phyloP scores from a whole-genome alignment of 192 early-diverging fungal species.

The Gigaspora rosea region DNA sequence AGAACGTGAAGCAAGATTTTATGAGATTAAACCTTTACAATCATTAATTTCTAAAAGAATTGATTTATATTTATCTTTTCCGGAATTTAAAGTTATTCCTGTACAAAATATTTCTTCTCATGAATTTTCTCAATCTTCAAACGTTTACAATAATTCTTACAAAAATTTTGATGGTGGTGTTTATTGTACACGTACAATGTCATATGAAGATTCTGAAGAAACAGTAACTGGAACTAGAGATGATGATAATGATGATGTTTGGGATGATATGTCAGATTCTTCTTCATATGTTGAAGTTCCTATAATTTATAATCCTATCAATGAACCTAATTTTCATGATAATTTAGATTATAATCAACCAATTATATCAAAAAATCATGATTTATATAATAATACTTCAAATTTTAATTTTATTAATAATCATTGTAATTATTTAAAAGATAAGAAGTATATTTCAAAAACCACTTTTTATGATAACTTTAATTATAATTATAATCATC shows the following conservation, averaged over 20 bases:
- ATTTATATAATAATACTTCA: neutral
- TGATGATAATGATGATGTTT: neutral
- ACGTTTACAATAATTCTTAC: neutral
- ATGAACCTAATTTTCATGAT: neutral
- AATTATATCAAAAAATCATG: no score
- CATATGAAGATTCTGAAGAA: neutral
- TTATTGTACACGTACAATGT: neutral
- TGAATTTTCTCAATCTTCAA: neutral
- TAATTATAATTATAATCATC: no score
- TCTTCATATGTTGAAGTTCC: conserved; percentile 18
- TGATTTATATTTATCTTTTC: neutral
- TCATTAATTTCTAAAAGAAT: neutral
- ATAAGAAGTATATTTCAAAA: no score
- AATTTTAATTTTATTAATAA: neutral
- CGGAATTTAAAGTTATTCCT: conserved; percentile 15
- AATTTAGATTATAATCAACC: neutral
- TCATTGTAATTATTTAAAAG: neutral
- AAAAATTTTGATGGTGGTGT: neutral
- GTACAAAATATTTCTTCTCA: neutral
- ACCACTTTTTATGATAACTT: no score
- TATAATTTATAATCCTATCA: conserved; percentile 20
- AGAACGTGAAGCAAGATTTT: conserved; percentile 13
- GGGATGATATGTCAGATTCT: neutral
- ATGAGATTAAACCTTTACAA: conserved; percentile 18
- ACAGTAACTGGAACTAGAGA: neutral